Conservation (phyloP, 106 monocot genomes). For the Phalaenopsis aphrodite region DNA sequence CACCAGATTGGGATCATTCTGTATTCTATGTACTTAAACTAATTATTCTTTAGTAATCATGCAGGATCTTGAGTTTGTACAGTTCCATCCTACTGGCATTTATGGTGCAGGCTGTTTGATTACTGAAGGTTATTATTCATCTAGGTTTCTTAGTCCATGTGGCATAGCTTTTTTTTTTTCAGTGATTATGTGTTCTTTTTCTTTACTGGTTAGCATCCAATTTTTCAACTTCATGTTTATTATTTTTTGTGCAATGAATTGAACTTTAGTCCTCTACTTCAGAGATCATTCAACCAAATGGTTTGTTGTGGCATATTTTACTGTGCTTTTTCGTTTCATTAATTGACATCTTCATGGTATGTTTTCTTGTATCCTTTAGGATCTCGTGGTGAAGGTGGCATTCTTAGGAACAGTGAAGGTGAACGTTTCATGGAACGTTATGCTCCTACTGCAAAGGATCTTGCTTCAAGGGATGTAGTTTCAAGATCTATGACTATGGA, state of each 20-base stretch:
- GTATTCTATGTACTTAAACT: not conserved
- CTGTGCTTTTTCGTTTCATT: not conserved
- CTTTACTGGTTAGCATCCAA: constrained; percentile 1
- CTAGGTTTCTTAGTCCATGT: not conserved
- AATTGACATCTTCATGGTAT: not conserved
- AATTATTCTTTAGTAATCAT: constrained; percentile 7
- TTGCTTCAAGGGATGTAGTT: constrained; percentile 96
- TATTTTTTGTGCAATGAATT: not conserved
- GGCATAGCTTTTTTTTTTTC: not conserved
- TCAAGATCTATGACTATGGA: constrained; percentile 99
- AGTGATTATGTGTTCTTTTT: not conserved
- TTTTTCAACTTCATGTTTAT: not conserved
- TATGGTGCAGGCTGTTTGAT: constrained; percentile 99
- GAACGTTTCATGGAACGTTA: constrained; percentile 99
- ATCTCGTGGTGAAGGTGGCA: constrained; percentile 98
- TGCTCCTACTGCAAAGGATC: constrained; percentile 96
- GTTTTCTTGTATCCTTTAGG: constrained; percentile 26
- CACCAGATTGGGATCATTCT: not conserved
- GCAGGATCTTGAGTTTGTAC: constrained; percentile 99
- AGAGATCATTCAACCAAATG: not conserved
- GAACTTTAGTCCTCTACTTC: not conserved
- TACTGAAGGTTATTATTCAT: constrained; percentile 62
- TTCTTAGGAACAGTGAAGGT: constrained; percentile 96
- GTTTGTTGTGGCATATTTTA: not conserved
- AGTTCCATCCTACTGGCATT: constrained; percentile 97